Evolutionary conservation across 495 filamentous ascomycete genomes (phyloP).

Genomic region (Lentithecium fluviatile): DNA sequence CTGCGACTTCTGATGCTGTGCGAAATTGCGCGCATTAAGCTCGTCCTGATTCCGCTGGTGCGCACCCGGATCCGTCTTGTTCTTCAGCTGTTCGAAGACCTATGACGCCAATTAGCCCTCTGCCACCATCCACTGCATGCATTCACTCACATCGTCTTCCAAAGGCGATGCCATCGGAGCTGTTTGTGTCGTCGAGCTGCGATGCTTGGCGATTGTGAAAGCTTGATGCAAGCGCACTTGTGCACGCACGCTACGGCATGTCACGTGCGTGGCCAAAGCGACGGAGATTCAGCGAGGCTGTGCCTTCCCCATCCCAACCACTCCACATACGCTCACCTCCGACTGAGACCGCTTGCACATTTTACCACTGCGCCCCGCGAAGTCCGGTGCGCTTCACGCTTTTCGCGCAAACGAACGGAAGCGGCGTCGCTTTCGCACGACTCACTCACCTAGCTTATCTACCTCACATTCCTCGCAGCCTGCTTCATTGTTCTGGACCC

Average conservation of each 20-base stretch:
- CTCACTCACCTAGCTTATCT: too few relatives aligned
- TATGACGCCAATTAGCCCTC: slow-evolving; percentile 31
- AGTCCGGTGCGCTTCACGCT: too few relatives aligned
- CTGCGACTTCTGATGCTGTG: slow-evolving; percentile 67
- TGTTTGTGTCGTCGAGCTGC: slow-evolving; percentile 22
- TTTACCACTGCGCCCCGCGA: too few relatives aligned
- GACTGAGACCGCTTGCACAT: too few relatives aligned
- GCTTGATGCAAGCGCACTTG: too few relatives aligned
- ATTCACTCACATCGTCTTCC: slow-evolving; percentile 53
- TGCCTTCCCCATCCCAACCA: background rate
- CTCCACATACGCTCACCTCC: background rate
- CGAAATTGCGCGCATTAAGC: slow-evolving; percentile 59
- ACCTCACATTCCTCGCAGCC: too few relatives aligned
- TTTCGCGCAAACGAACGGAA: too few relatives aligned
- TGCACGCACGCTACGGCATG: too few relatives aligned
- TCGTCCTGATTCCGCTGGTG: slow-evolving; percentile 62
- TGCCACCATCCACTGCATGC: background rate
- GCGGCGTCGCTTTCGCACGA: too few relatives aligned
- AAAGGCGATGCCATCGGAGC: slow-evolving; percentile 53
- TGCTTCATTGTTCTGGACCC: background rate
- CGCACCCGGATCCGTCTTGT: slow-evolving; percentile 59
- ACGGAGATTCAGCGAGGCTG: too few relatives aligned
- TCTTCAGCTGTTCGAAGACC: slow-evolving; percentile 67
- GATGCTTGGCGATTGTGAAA: slow-evolving; percentile 1
- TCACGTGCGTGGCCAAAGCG: too few relatives aligned